Base-by-base conservation (phyloP, 805 yeast species). In the Myxozyma sirexii region DNA sequence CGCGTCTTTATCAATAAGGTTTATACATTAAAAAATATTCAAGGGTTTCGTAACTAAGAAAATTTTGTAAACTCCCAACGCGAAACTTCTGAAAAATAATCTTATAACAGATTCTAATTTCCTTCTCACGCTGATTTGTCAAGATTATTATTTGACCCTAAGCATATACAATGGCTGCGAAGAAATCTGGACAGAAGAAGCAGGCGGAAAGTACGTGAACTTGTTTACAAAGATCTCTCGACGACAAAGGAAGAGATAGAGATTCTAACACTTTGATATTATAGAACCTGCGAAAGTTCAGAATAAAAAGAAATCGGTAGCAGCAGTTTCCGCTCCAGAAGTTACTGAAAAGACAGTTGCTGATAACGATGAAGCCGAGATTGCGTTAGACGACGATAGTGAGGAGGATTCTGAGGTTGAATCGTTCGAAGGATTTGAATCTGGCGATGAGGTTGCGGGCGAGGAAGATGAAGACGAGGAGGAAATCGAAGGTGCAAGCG, bases 381-480 rank as follows among this genome's bases (percentile, higher is more conserved):
- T 37, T n/a, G n/a, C 44, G 12, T n/a, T 50, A 5, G 45, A 13
- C 21, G 42, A 38, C 15, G 52, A 38, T 8, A 29, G 38, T 26
- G 58, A 57, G 24, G 61, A 44, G 13, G 54, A 46, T 5, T 51
- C 46, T 15, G 64, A 60, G 31, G 48, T 44, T 7, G 62, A 42
- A 19, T 53, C 48, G 42, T 37, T 44, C 23, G 49, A 17, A n/a
- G 57, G 57, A 43, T 35, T 44, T 27, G 58, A 50, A 17, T 38
- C 55, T 15, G 69, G 52, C 21, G 66, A 62, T 10, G 72, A 67
- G 6, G 67, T 67, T 38, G 70, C 60, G 2, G 70, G 67, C 53
- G 72, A 68, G 26, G 72, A 66, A 33, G 68, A 52, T 10, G 72
- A 70, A 19, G 66, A 59, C 12, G 55, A 61, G 1, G 64, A 56